Evolutionary conservation across 1,284 basidiomycete genomes (phyloP).

Genomic region (Limonomyces culmigenus): DNA sequence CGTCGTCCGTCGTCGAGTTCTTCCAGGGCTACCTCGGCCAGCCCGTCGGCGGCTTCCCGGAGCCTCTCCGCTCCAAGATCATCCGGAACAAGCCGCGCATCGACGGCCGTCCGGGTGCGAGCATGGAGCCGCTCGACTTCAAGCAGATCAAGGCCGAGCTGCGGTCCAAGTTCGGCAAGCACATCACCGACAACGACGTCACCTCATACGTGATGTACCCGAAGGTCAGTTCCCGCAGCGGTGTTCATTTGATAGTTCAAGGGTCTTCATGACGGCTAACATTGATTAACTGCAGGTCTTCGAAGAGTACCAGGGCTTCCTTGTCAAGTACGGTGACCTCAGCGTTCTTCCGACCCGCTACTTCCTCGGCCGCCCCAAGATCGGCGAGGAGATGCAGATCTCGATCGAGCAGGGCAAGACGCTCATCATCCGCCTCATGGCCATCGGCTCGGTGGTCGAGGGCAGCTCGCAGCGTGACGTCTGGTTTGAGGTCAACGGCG

Average conservation of each 20-base stretch:
- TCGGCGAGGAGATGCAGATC: conserved; percentile 93
- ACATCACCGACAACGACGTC: conserved; percentile 87
- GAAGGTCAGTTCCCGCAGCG: conserved; percentile 55
- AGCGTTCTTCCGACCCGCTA: conserved; percentile 91
- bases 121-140: conserved; percentile 83
- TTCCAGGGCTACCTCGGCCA: conserved; percentile 98
- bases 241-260: conserved; percentile 1
- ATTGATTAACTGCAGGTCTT: conserved; percentile 50
- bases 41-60: conserved; percentile 96
- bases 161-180: conserved; percentile 85
- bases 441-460: conserved; percentile 85
- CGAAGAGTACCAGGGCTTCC: conserved; percentile 91
- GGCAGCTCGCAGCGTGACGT: conserved; percentile 88
- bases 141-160: conserved; percentile 91
- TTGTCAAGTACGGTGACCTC: conserved; percentile 92
- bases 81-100: conserved; percentile 92
- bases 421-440: conserved; percentile 91
- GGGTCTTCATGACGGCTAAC: conserved; percentile 1
- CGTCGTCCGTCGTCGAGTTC: conserved; percentile 89
- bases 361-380: conserved; percentile 86
- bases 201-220: conserved; percentile 95
- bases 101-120: conserved; percentile 83
- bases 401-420: conserved; percentile 97
- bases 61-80: conserved; percentile 80
- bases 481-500: conserved; percentile 97